A percentile compares a stretch with the other conserved stretches of the same genome.
Evolutionary conservation across 352 stramenopile genomes (phyloP).

Genomic region (Phytophthora colocasiae): DNA sequence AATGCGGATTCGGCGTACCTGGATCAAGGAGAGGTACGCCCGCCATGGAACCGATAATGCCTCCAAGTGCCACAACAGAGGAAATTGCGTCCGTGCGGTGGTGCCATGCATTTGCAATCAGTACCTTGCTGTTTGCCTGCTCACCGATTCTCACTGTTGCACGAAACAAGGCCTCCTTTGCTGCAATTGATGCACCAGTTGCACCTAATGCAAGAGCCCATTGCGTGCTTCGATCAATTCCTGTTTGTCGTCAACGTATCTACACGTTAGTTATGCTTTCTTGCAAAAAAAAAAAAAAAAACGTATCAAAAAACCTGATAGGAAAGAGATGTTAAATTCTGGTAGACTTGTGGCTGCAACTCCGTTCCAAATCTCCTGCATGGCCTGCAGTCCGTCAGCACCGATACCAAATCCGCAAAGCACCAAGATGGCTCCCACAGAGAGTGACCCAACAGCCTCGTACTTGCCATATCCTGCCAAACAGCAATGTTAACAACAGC

Average conservation of each 20-base stretch:
- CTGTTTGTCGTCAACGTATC: slow-evolving; percentile 20
- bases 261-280: background rate
- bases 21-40: slow-evolving; percentile 78
- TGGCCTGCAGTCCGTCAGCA: slow-evolving; percentile 68
- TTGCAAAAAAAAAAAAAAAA: background rate
- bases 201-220: slow-evolving; percentile 84
- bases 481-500: background rate
- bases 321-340: slow-evolving; percentile 53
- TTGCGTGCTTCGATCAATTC: slow-evolving; percentile 61
- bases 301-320: slow-evolving; percentile 44
- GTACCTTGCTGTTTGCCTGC: slow-evolving; percentile 93
- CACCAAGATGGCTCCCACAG: slow-evolving; percentile 86
- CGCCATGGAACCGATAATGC: slow-evolving; percentile 77
- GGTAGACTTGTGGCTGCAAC: slow-evolving; percentile 31
- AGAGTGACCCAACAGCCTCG: slow-evolving; percentile 88
- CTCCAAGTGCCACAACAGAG: slow-evolving; percentile 86
- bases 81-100: slow-evolving; percentile 92
- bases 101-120: slow-evolving; percentile 99
- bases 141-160: slow-evolving; percentile 94
- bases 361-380: slow-evolving; percentile 74
- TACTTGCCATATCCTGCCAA: slow-evolving; percentile 87
- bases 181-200: slow-evolving; percentile 90
- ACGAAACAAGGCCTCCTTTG: slow-evolving; percentile 95
- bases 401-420: slow-evolving; percentile 76
- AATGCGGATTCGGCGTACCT: slow-evolving; percentile 28